phyloP scores from a whole-genome alignment of 345 rosid species.

The Citrus australasica region DNA sequence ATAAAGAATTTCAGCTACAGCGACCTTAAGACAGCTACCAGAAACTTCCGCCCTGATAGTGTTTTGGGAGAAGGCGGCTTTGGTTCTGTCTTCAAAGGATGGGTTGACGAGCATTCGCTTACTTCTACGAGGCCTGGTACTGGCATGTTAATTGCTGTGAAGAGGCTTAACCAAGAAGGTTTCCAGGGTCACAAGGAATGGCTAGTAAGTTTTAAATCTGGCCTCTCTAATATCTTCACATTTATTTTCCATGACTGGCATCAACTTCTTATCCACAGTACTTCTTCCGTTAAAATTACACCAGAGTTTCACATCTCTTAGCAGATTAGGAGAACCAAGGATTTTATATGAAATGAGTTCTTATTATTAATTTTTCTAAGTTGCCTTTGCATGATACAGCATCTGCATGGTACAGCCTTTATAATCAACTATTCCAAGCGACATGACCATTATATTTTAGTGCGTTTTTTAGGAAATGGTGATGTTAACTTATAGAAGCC shows the following conservation, averaged over 20 bases:
- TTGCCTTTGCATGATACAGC: background rate
- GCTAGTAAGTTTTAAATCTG: constrained; percentile 54
- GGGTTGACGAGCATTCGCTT: constrained; percentile 77
- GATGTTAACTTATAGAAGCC: background rate
- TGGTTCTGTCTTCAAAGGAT: constrained; percentile 95
- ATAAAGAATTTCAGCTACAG: constrained; percentile 66
- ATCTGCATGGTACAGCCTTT: background rate
- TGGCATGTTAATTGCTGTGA: constrained; percentile 85
- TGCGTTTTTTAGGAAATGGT: background rate
- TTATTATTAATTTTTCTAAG: background rate
- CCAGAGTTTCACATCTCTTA: background rate
- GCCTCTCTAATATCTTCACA: background rate
- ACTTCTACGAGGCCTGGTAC: constrained; percentile 75
- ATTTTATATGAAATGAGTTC: background rate
- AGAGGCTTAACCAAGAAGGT: constrained; percentile 88
- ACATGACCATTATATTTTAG: background rate
- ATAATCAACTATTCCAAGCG: background rate
- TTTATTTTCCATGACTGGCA: background rate
- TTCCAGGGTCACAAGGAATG: constrained; percentile 96
- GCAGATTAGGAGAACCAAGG: background rate
- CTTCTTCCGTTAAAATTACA: background rate
- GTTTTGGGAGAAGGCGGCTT: constrained; percentile 97
- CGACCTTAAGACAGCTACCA: constrained; percentile 72
- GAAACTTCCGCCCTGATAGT: constrained; percentile 93
- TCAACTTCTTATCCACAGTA: background rate